Conservation (phyloP, 148 eudicot genomes). For the Rhododendron griersonianum region DNA sequence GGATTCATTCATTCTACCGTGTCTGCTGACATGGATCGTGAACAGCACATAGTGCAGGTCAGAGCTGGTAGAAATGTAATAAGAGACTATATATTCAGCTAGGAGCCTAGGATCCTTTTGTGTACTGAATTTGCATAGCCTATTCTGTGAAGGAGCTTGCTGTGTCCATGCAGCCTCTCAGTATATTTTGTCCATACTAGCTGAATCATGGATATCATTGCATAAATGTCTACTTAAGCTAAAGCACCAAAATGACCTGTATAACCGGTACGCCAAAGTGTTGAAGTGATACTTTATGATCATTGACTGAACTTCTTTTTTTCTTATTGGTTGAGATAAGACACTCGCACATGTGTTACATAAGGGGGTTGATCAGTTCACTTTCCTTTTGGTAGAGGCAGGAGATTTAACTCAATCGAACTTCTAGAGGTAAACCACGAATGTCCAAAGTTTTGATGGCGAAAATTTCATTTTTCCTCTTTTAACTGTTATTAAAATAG, state of each 20-base stretch:
- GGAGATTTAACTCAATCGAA: background rate
- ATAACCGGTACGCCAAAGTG: background rate
- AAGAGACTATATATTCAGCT: background rate
- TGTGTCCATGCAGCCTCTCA: background rate
- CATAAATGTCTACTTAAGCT: background rate
- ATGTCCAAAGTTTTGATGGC: background rate
- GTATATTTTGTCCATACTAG: background rate
- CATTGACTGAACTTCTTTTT: background rate
- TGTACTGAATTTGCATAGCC: background rate
- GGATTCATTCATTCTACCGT: background rate
- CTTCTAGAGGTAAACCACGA: background rate
- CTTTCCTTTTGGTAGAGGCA: background rate
- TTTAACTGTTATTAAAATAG: background rate
- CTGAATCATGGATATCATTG: background rate
- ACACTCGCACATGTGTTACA: background rate
- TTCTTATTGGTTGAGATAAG: background rate
- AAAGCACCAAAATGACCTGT: background rate
- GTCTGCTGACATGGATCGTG: background rate
- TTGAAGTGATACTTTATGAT: background rate
- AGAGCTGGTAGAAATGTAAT: background rate
- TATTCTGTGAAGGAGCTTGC: background rate
- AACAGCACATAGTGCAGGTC: background rate
- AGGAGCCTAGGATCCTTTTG: background rate
- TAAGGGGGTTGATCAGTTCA: background rate
- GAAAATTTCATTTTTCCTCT: background rate